phyloP scores from a whole-genome alignment of 2,329 filamentous ascomycete genomes.

The Immersiporthe knoxdaviesiana region DNA sequence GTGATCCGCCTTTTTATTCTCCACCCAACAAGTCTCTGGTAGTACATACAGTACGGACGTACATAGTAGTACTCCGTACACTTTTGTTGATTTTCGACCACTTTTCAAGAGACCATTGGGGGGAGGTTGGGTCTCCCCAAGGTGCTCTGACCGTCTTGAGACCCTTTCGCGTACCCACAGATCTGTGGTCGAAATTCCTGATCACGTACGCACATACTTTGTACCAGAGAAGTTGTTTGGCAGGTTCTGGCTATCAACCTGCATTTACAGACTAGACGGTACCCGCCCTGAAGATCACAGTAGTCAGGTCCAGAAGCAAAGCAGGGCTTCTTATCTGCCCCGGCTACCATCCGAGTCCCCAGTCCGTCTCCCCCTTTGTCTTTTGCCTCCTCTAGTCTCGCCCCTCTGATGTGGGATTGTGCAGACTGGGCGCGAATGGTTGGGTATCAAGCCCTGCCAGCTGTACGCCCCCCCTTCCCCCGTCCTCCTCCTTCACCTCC shows the following conservation, averaged over 20 bases:
- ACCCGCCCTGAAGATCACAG: conserved; percentile 11
- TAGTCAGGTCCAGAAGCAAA: conserved; percentile 7
- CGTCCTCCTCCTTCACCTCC: conserved; percentile 5
- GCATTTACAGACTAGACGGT: not conserved
- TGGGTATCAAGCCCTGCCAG: conserved; percentile 22
- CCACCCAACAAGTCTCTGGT: conserved; percentile 13
- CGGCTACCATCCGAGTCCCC: not conserved
- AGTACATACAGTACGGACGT: too few species aligned
- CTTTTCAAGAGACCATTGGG: conserved; percentile 19
- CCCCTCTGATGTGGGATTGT: conserved; percentile 21
- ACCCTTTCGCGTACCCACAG: not conserved
- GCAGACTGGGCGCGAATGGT: conserved; percentile 21
- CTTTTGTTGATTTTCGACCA: not conserved
- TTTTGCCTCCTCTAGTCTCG: not conserved
- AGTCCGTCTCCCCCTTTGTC: not conserved
- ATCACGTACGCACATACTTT: not conserved
- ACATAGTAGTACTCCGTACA: not conserved
- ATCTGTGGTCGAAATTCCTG: not conserved
- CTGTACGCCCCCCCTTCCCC: conserved; percentile 13
- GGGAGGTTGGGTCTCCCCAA: not conserved
- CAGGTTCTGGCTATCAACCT: not conserved
- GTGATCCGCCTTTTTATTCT: conserved; percentile 18
- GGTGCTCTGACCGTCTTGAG: not conserved
- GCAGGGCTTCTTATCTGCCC: not conserved
- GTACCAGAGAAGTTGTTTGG: not conserved